phyloP scores from a whole-genome alignment of 176 grass and related monocot genomes.

The Puya raimondii region DNA sequence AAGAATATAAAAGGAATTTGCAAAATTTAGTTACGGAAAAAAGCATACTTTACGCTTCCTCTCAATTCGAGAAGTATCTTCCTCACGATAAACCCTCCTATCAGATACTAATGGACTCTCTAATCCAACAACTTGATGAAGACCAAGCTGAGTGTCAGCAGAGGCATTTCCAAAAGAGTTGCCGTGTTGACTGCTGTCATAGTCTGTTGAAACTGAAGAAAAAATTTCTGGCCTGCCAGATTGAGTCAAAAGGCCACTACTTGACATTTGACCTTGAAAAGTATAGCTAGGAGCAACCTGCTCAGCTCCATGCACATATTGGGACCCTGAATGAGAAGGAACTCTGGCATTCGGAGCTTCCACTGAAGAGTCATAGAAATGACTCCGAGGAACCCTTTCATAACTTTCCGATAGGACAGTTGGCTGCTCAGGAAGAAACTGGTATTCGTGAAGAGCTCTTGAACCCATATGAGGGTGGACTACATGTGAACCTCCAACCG shows the following conservation, averaged over 20 bases:
- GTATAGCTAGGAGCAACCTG: conserved; percentile 40
- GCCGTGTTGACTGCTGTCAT: conserved; percentile 36
- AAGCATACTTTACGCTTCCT: conserved; percentile 72
- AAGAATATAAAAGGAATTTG: neutral
- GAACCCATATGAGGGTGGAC: conserved; percentile 38
- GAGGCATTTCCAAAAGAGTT: conserved; percentile 33
- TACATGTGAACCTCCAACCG: conserved; percentile 33
- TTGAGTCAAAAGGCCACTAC: conserved; percentile 48
- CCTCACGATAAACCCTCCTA: conserved; percentile 41
- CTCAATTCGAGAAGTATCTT: conserved; percentile 59
- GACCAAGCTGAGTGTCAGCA: conserved; percentile 37
- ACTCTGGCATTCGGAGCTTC: conserved; percentile 34
- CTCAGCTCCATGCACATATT: conserved; percentile 46
- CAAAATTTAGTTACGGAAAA: neutral
- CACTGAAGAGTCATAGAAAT: conserved; percentile 48
- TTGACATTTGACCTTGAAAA: conserved; percentile 52
- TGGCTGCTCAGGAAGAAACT: conserved; percentile 81
- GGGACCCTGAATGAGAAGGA: conserved; percentile 39
- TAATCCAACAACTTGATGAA: conserved; percentile 35
- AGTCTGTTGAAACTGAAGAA: conserved; percentile 34
- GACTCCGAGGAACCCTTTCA: conserved; percentile 45
- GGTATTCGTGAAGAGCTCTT: conserved; percentile 64
- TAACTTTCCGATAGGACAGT: conserved; percentile 31
- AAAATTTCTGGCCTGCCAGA: conserved; percentile 33
- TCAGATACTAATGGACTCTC: conserved; percentile 50